These are phyloP conservation scores for Cryptococcus sp. DNA, from an alignment of 1,284 basidiomycete species.

Conservation along the genomic window DNA sequence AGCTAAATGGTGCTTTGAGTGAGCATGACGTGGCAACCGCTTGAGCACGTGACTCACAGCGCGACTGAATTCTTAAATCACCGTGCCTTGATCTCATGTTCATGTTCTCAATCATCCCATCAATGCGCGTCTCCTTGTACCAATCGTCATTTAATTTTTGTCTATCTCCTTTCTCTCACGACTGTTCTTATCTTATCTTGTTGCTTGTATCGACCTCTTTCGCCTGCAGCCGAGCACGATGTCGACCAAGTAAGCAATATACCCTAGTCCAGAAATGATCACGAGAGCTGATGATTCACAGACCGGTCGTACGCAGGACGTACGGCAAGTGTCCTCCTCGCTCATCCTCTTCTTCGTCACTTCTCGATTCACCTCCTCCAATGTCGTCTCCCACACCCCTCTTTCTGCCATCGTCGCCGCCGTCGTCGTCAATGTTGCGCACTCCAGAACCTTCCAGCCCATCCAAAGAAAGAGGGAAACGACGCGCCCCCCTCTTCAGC, in stretches of 20 bases:
- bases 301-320: slow-evolving; percentile 35
- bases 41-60: slow-evolving; percentile 1
- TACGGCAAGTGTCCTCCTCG: slow-evolving; percentile 31
- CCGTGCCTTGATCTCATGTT: slow-evolving; percentile 11
- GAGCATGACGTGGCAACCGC: background rate
- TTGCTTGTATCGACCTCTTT: background rate
- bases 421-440: slow-evolving; percentile 15
- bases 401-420: slow-evolving; percentile 13
- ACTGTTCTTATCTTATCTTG: background rate
- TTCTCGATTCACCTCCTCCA: slow-evolving; percentile 11
- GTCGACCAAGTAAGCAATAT: slow-evolving; percentile 8
- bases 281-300: slow-evolving; percentile 7
- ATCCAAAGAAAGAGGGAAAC: background rate
- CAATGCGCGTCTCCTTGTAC: too few relatives aligned
- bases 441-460: slow-evolving; percentile 12
- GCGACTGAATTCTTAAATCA: slow-evolving; percentile 2
- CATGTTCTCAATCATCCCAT: slow-evolving; percentile 3
- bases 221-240: background rate
- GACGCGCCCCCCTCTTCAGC: background rate
- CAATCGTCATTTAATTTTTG: background rate
- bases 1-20: too few relatives aligned
- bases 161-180: background rate
- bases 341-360: slow-evolving; percentile 18
- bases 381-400: slow-evolving; percentile 8
- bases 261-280: background rate